phyloP scores from a whole-genome alignment of 768 basidiomycete genomes.

The Termitomyces bulborhizus region DNA sequence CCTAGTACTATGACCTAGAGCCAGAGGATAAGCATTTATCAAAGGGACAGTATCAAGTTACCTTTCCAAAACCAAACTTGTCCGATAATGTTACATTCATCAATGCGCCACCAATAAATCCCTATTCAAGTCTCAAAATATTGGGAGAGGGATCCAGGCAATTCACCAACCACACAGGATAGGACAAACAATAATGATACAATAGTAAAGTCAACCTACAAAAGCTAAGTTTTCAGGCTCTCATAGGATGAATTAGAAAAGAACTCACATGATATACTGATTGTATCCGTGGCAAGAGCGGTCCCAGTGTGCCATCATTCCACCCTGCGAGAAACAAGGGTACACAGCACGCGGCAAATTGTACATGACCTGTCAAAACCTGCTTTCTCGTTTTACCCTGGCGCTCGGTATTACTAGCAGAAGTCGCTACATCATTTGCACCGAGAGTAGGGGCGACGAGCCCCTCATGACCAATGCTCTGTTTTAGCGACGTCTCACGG shows the following conservation, averaged over 20 bases:
- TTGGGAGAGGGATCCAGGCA: neutral
- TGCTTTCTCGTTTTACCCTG: slow-evolving; percentile 17
- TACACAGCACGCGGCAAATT: slow-evolving; percentile 52
- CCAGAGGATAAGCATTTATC: neutral
- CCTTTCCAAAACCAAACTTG: slow-evolving; percentile 26
- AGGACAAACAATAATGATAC: slow-evolving; percentile 40
- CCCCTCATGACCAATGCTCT: neutral
- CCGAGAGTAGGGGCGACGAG: neutral
- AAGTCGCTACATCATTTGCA: neutral
- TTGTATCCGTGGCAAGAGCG: slow-evolving; percentile 8
- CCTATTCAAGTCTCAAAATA: slow-evolving; percentile 12
- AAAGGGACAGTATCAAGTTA: slow-evolving; percentile 7
- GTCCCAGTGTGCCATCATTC: slow-evolving; percentile 9
- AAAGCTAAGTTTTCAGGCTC: slow-evolving; percentile 3
- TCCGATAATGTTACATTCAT: slow-evolving; percentile 23
- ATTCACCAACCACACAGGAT: slow-evolving; percentile 23
- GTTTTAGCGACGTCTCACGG: slow-evolving; percentile 9
- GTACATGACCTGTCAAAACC: slow-evolving; percentile 26
- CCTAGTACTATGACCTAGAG: slow-evolving; percentile 20
- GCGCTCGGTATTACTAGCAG: neutral
- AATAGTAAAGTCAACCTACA: slow-evolving; percentile 27
- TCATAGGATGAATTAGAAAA: neutral
- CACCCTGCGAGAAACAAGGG: slow-evolving; percentile 39
- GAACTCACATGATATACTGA: neutral
- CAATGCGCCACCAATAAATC: slow-evolving; percentile 23